Conservation (phyloP, 78 protist species). For the Mastigamoeba balamuthi region DNA sequence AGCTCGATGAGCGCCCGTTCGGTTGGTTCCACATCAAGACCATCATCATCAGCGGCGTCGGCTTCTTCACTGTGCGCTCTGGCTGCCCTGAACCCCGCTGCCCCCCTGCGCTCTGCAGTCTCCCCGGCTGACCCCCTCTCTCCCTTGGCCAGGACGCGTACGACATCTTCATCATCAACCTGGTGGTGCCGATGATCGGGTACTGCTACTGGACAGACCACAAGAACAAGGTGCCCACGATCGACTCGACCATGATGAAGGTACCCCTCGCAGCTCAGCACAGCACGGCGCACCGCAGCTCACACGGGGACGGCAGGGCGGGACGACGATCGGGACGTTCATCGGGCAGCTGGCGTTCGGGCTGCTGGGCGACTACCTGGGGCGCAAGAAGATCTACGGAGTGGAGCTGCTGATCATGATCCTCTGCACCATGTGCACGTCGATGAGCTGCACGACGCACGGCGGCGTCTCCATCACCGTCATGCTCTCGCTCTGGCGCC, state of each 20-base stretch:
- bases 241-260: background rate
- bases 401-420: conserved; percentile 19
- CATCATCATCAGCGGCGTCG: too few species aligned
- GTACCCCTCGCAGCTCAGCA: too few species aligned
- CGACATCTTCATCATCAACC: conserved; percentile 46
- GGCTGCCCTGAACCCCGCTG: too few species aligned
- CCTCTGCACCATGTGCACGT: conserved; percentile 22
- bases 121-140: too few species aligned
- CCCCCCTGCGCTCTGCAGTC: too few species aligned
- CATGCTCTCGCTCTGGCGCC: conserved; percentile 42
- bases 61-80: too few species aligned
- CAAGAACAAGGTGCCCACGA: background rate
- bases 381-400: conserved; percentile 2
- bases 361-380: conserved; percentile 35
- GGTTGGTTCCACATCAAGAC: too few species aligned
- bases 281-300: too few species aligned
- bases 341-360: conserved; percentile 49
- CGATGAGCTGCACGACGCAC: background rate
- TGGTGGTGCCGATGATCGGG: conserved; percentile 13
- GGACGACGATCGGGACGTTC: conserved; percentile 34
- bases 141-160: too few species aligned
- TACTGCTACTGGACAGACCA: background rate
- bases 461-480: conserved; percentile 14
- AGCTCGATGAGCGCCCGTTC: too few species aligned
- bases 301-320: too few species aligned